Evolutionary conservation across 257 asterid species (phyloP), one percentile per base, ranked within the genome.

Genomic region (Solanum paucissectum): DNA sequence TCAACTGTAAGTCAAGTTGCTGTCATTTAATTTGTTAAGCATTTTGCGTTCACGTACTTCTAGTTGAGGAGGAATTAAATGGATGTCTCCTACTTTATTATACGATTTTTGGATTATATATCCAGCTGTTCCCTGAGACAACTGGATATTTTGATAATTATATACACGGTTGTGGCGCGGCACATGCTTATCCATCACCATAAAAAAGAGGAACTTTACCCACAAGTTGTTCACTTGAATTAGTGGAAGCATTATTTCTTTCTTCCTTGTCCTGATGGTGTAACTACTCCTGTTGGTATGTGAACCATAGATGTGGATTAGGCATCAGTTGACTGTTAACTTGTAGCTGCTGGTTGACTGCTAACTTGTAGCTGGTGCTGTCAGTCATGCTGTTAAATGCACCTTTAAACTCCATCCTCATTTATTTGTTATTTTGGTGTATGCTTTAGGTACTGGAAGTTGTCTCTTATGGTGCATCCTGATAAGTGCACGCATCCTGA

Each of bases 391-490:
- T 40, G 62, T 36, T 79, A 14, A 79, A 40, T 79, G 14, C 84
- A 44, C 38, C 29, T 44, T 13, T 79, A 81, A 29, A 46, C 18
- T 44, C 38, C 23, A 7, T 27, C 36, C 42, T 16, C 68, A 46
- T 81, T 81, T 29, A 46, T 81, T 27, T 81, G 68, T 29, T 27
- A 44, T 27, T 46, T 81, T 81, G 85, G 27, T 42, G 25, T 29
- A 18, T 84, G 64, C 62, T 76, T 52, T 86, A 97, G 99, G 95
- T 97, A 95, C 90, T 96, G 99, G 99, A 97, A 97, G 91, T 75
- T 97, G 92, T 97, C 99, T 10, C 96, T 95, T 23, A 93, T 96
- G 98, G 99, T 97, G 88, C 99, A 97, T 91, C 99, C 99, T 23
- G 99, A 97, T 93, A 97, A 97, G 92, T 92, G 98, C 87, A 91